These are phyloP conservation scores for Vitellaria paradoxa DNA, from an alignment of 179 eudicot genomes.

Conservation along the genomic window DNA sequence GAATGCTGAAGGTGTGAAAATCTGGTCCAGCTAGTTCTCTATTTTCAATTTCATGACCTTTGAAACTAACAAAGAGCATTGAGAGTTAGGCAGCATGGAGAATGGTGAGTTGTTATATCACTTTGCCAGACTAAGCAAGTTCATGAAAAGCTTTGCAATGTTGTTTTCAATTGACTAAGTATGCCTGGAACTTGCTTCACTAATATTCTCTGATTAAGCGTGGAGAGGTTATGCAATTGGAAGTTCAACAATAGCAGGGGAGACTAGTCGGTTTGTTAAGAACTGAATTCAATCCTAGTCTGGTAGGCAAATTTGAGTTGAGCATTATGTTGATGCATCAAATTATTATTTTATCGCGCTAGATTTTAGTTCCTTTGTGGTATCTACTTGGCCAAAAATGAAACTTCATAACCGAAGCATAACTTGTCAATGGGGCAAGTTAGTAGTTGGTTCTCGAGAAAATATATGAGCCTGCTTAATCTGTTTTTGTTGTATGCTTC, in stretches of 20 bases:
- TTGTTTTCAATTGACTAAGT: no score
- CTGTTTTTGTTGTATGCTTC: neutral
- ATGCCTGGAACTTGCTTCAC: no score
- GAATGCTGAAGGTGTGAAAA: neutral
- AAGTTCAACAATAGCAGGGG: constrained; percentile 1
- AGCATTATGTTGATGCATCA: no score
- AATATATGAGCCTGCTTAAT: neutral
- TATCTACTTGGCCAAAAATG: no score
- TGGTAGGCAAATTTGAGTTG: neutral
- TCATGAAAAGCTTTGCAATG: no score
- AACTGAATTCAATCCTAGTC: neutral
- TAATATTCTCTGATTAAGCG: neutral
- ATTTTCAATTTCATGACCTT: no score
- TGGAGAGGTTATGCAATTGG: constrained; percentile 10
- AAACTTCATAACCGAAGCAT: no score
- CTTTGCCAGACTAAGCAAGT: neutral
- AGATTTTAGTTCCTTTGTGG: no score
- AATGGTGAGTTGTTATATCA: neutral
- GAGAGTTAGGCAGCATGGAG: neutral
- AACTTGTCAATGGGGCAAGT: no score
- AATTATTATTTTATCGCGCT: no score
- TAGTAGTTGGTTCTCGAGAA: neutral
- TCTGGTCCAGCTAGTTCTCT: no score
- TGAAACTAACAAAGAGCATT: no score
- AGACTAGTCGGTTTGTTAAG: constrained; percentile 11